phyloP scores from a whole-genome alignment of 192 early-diverging fungal species.

The Rhizophlyctis rosea region DNA sequence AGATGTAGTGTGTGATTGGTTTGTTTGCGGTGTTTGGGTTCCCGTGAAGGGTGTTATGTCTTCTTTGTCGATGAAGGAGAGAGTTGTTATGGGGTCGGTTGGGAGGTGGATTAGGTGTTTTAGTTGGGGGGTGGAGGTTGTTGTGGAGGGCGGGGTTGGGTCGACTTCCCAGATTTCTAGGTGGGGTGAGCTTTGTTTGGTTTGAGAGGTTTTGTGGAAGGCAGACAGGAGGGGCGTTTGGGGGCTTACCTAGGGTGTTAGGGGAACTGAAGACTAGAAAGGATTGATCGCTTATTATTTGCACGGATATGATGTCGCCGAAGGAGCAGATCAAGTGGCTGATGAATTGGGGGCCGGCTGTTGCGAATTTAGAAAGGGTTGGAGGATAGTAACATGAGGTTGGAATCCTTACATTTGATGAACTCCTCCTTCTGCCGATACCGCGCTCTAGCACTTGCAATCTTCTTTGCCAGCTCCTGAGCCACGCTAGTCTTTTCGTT shows the following conservation, averaged over 20 bases:
- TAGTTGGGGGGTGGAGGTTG: not conserved
- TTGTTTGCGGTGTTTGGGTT: not conserved
- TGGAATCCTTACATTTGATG: constrained; percentile 15
- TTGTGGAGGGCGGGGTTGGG: not conserved
- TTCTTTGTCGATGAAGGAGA: constrained; percentile 12
- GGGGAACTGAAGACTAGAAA: constrained; percentile 17
- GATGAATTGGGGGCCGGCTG: constrained; percentile 25
- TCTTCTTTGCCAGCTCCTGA: constrained; percentile 8
- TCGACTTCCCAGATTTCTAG: constrained; percentile 22
- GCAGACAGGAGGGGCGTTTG: too few species aligned
- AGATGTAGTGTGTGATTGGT: not conserved
- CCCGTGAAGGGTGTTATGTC: not conserved
- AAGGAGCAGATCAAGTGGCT: constrained; percentile 20
- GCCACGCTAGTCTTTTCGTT: constrained; percentile 20
- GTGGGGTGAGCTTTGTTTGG: not conserved
- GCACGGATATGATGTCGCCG: constrained; percentile 21
- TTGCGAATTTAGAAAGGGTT: not conserved
- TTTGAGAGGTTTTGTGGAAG: too few species aligned
- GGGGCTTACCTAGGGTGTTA: constrained; percentile 20
- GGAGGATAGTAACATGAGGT: not conserved
- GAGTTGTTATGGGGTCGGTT: constrained; percentile 13
- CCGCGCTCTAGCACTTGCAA: constrained; percentile 12
- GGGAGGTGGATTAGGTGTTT: not conserved
- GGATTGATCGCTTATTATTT: constrained; percentile 1
- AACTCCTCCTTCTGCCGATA: constrained; percentile 18